Conservation (phyloP, 768 basidiomycete genomes). For the Boletus vermiculosoides region DNA sequence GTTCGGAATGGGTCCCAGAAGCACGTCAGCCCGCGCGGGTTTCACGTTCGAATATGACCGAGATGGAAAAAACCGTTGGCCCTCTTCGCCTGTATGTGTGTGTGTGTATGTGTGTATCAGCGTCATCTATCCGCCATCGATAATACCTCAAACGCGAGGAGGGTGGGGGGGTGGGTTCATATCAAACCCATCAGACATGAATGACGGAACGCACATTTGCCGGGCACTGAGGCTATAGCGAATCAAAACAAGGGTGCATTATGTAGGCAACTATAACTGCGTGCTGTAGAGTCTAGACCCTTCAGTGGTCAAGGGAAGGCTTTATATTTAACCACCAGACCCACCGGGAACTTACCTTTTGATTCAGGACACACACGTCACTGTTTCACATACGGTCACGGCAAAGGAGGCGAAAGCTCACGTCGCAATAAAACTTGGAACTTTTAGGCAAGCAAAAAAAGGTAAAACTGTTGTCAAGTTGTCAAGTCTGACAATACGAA, state of each 20-base stretch:
- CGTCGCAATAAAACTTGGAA: background rate
- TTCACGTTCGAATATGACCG: constrained; percentile 12
- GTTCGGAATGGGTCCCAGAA: background rate
- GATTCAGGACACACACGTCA: background rate
- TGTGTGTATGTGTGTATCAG: background rate
- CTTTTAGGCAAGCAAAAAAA: background rate
- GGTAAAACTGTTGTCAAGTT: background rate
- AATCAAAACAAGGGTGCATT: background rate
- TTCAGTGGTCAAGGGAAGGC: background rate
- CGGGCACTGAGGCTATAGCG: background rate
- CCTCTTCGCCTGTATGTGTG: background rate
- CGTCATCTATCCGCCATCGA: background rate
- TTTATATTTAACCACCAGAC: background rate
- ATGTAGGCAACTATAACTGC: background rate
- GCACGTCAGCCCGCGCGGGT: constrained; percentile 9
- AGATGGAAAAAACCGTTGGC: background rate
- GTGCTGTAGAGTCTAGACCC: background rate
- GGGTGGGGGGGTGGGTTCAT: background rate
- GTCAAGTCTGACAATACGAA: background rate
- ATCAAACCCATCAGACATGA: constrained; percentile 3
- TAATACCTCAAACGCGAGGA: constrained; percentile 3
- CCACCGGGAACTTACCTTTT: background rate
- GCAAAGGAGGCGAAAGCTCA: background rate
- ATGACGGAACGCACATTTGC: constrained; percentile 6
- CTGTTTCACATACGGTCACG: background rate